These are phyloP conservation scores for Eucalyptus coolabah DNA, from an alignment of 345 rosid species.

Conservation along the genomic window DNA sequence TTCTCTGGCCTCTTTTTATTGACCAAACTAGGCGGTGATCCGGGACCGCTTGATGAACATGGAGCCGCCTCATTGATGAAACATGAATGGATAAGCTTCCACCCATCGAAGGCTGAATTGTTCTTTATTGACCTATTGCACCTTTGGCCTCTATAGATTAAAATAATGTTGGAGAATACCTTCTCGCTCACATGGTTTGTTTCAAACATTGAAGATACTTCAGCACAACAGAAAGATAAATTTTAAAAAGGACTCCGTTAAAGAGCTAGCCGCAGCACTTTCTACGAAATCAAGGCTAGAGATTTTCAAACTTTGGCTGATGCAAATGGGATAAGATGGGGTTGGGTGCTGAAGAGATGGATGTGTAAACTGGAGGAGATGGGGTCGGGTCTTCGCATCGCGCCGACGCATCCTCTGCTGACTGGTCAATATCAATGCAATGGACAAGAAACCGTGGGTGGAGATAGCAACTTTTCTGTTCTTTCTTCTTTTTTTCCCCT, in stretches of 20 bases:
- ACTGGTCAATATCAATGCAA: not conserved
- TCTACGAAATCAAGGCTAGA: not conserved
- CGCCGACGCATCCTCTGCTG: not conserved
- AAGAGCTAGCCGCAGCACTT: not conserved
- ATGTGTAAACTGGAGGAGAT: not conserved
- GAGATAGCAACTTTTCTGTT: not conserved
- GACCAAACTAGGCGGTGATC: not conserved
- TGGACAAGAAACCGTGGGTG: not conserved
- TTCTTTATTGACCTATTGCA: not conserved
- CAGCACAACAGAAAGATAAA: not conserved
- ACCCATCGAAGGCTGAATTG: not conserved
- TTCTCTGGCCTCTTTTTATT: not conserved
- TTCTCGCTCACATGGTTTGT: not conserved
- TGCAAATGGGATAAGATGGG: not conserved
- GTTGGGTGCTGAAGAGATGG: not conserved
- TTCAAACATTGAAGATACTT: not conserved
- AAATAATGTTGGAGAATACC: not conserved
- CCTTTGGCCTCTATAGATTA: not conserved
- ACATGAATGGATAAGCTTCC: not conserved
- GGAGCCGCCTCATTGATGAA: not conserved
- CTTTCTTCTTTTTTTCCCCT: not conserved
- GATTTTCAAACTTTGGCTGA: not conserved
- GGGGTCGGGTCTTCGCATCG: not conserved
- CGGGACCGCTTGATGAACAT: not conserved
- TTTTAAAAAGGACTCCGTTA: not conserved